These are phyloP conservation scores for Fraxinus paxiana DNA, from an alignment of 305 asterid species.

Conservation along the genomic window DNA sequence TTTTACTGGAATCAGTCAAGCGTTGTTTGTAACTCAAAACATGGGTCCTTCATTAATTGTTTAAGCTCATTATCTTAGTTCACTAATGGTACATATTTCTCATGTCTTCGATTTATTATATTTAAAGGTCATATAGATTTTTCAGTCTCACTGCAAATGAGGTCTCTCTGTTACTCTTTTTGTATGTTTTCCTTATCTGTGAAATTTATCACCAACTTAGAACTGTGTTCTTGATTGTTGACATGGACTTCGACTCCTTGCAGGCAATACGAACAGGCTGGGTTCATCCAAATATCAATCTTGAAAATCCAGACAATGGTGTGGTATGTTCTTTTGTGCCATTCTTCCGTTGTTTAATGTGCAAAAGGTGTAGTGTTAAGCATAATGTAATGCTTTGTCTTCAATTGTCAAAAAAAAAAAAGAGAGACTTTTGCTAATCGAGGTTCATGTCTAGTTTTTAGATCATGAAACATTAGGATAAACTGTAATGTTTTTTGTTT, in stretches of 20 bases:
- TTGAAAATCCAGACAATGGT: slow-evolving; percentile 46
- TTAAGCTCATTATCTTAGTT: neutral
- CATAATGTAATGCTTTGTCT: neutral
- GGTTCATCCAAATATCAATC: slow-evolving; percentile 55
- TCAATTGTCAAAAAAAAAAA: neutral
- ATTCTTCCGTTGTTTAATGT: neutral
- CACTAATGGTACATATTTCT: neutral
- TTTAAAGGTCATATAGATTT: neutral
- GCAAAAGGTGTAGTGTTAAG: neutral
- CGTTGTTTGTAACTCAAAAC: neutral
- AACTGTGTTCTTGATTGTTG: neutral
- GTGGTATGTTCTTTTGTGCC: slow-evolving; percentile 36
- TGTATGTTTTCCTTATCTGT: neutral
- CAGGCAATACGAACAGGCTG: slow-evolving; percentile 58
- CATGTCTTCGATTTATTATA: neutral
- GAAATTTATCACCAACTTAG: neutral
- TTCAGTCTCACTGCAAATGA: neutral
- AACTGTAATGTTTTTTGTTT: neutral
- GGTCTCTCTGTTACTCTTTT: neutral
- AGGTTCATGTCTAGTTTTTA: neutral
- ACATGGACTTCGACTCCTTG: slow-evolving; percentile 10
- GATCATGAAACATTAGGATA: neutral
- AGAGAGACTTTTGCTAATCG: neutral
- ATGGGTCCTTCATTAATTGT: neutral
- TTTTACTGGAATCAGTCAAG: neutral